These are phyloP conservation scores for Euphrasia arctica DNA, from an alignment of 305 asterid species.

Conservation along the genomic window DNA sequence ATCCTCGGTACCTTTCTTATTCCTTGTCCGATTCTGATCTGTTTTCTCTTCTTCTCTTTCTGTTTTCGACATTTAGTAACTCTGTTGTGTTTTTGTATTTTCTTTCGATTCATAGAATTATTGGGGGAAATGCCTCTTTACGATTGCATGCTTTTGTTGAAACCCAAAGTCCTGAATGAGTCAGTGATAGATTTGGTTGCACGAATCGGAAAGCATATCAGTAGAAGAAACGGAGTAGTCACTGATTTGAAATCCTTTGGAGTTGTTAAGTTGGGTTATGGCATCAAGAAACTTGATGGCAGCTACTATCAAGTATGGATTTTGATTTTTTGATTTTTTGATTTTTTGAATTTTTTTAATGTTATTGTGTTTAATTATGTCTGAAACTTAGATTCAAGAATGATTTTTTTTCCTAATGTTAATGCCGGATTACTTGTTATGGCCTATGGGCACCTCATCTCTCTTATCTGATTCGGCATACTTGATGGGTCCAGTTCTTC, in stretches of 20 bases:
- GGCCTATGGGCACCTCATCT: not conserved
- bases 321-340: not conserved
- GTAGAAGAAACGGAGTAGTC: constrained; percentile 70
- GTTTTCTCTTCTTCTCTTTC: no score
- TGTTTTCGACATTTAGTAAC: no score
- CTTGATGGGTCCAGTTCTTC: not conserved
- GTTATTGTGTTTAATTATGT: no score
- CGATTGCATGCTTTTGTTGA: constrained; percentile 85
- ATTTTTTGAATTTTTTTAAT: not conserved
- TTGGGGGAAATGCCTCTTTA: constrained; percentile 68
- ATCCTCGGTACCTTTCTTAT: no score
- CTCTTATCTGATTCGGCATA: not conserved
- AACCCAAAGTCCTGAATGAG: constrained; percentile 48
- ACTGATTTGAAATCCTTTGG: constrained; percentile 59
- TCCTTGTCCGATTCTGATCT: no score
- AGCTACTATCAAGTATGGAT: constrained; percentile 62
- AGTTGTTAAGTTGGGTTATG: constrained; percentile 73
- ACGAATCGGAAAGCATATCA: constrained; percentile 66
- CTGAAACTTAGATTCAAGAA: no score
- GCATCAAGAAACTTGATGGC: constrained; percentile 86
- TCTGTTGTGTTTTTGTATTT: no score
- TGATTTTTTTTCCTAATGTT: no score
- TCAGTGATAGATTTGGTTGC: constrained; percentile 45
- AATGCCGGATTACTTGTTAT: no score
- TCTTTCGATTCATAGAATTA: no score